Evolutionary conservation across 75 land plant genomes (phyloP).

Genomic region (Selaginella moellendorffii): DNA sequence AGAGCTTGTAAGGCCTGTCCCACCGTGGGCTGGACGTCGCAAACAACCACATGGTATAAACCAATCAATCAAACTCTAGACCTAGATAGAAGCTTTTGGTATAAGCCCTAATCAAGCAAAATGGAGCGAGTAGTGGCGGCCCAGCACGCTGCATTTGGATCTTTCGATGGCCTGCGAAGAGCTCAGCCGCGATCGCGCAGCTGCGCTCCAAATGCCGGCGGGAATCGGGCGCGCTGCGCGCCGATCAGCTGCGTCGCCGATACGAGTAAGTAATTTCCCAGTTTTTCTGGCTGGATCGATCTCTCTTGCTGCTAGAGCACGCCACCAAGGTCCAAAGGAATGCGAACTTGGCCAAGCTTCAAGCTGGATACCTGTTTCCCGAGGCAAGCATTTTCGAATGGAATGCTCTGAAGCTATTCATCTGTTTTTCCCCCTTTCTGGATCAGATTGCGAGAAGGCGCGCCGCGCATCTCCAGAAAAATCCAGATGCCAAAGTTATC

Average conservation of each 20-base stretch:
- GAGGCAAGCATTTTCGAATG: constrained; percentile 37
- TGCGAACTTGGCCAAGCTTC: constrained; percentile 50
- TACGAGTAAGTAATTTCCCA: too few species aligned
- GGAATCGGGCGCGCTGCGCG: background rate
- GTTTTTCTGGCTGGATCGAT: background rate
- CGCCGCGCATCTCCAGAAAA: constrained; percentile 30
- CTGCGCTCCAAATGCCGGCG: background rate
- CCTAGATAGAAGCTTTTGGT: too few species aligned
- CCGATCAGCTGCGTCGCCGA: too few species aligned
- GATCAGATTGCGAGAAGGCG: constrained; percentile 41
- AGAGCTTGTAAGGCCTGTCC: too few species aligned
- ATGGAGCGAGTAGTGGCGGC: background rate
- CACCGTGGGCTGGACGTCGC: too few species aligned
- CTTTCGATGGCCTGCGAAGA: too few species aligned
- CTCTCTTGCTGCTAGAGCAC: constrained; percentile 26
- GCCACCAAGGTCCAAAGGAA: constrained; percentile 48
- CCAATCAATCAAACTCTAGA: too few species aligned
- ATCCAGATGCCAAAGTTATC: constrained; percentile 60
- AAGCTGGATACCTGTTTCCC: constrained; percentile 60
- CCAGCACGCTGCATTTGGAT: background rate
- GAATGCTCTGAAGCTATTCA: too few species aligned
- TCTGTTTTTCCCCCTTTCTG: background rate
- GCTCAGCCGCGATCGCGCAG: background rate
- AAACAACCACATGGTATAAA: too few species aligned
- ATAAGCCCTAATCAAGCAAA: too few species aligned